A percentile compares a stretch with the other conserved stretches of the same genome.
Evolutionary conservation across 768 basidiomycete genomes (phyloP).

Genomic region (Xerocomellus dryophilus): DNA sequence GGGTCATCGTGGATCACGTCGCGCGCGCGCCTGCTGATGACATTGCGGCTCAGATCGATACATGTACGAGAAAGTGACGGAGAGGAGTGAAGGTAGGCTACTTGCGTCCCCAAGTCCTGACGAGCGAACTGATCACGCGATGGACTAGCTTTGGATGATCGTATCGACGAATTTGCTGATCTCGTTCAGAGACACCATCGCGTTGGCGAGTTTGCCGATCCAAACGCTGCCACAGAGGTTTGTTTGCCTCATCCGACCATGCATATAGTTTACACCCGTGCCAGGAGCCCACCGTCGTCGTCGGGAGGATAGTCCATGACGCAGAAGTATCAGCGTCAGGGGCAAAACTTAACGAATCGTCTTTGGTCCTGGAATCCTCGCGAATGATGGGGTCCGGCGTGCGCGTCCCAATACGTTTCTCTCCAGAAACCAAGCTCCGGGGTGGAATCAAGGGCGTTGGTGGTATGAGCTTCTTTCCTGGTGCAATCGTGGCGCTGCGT

Average conservation of each 20-base stretch:
- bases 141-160: conserved; percentile 69
- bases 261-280: background rate
- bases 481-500: conserved; percentile 79
- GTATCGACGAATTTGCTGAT: conserved; percentile 84
- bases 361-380: conserved; percentile 79
- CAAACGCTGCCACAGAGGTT: conserved; percentile 54
- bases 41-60: conserved; percentile 60
- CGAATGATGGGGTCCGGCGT: conserved; percentile 67
- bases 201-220: conserved; percentile 77
- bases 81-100: conserved; percentile 70
- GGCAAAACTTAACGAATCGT: conserved; percentile 69
- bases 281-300: conserved; percentile 63
- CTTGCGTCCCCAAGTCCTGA: conserved; percentile 1
- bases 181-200: conserved; percentile 66
- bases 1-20: conserved; percentile 17
- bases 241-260: background rate
- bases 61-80: conserved; percentile 90
- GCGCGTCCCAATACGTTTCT: conserved; percentile 69
- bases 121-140: background rate
- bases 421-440: conserved; percentile 60
- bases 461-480: conserved; percentile 80
- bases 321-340: conserved; percentile 52
- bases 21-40: background rate
- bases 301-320: conserved; percentile 75
- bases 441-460: conserved; percentile 59